Conservation (phyloP, 495 filamentous ascomycete species). For the Tuber magnatum region DNA sequence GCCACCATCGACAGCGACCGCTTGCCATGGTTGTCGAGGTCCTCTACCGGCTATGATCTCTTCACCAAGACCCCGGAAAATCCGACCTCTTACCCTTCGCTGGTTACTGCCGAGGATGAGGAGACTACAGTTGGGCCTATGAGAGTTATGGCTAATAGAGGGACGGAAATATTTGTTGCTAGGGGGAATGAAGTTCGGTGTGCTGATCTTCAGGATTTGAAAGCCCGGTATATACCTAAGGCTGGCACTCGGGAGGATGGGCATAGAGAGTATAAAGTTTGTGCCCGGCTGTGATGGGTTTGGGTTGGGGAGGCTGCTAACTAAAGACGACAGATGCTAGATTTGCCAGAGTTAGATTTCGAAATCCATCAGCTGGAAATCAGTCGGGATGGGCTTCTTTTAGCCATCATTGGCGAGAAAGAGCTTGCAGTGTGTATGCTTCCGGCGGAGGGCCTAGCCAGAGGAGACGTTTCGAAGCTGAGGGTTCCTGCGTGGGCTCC, state of each 20-base stretch:
- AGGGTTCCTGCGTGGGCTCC: slow-evolving; percentile 35
- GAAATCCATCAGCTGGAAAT: slow-evolving; percentile 40
- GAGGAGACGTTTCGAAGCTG: slow-evolving; percentile 24
- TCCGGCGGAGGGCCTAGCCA: slow-evolving; percentile 34
- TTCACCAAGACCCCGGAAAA: slow-evolving; percentile 37
- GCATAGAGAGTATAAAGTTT: slow-evolving; percentile 34
- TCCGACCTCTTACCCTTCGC: slow-evolving; percentile 14
- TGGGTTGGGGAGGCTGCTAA: slow-evolving; percentile 15
- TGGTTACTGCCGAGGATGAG: slow-evolving; percentile 1
- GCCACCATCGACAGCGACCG: slow-evolving; percentile 22
- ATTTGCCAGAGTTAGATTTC: slow-evolving; percentile 37
- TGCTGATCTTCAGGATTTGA: slow-evolving; percentile 38
- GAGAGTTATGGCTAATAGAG: slow-evolving; percentile 33
- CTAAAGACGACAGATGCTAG: slow-evolving; percentile 17
- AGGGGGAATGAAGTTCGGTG: slow-evolving; percentile 36
- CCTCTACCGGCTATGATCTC: slow-evolving; percentile 38
- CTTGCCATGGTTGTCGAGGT: slow-evolving; percentile 32
- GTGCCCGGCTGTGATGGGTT: not conserved
- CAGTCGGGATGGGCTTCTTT: slow-evolving; percentile 36
- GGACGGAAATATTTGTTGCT: slow-evolving; percentile 38
- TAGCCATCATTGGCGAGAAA: slow-evolving; percentile 38
- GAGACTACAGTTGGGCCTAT: slow-evolving; percentile 15
- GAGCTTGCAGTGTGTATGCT: slow-evolving; percentile 37
- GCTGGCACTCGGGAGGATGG: slow-evolving; percentile 28
- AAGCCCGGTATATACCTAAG: slow-evolving; percentile 28